phyloP scores from a whole-genome alignment of 306 rosid species.

The Malus sylvestris region DNA sequence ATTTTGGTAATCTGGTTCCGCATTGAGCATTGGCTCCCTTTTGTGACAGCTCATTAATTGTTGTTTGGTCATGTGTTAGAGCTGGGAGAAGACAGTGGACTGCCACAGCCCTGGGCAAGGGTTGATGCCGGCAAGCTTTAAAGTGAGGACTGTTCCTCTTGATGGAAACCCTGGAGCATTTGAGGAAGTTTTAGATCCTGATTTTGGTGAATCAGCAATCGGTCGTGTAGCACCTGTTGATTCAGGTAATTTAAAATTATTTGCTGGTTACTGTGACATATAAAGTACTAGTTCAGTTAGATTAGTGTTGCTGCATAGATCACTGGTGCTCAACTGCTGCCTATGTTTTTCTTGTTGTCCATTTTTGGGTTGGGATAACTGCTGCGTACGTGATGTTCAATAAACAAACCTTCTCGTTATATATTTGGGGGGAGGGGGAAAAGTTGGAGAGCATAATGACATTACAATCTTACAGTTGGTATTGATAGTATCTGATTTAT shows the following conservation, averaged over 20 bases:
- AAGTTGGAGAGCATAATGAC: neutral
- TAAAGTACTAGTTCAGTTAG: neutral
- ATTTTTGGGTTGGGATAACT: neutral
- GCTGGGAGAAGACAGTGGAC: conserved; percentile 92
- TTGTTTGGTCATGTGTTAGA: conserved; percentile 33
- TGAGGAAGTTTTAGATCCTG: conserved; percentile 88
- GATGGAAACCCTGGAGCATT: conserved; percentile 63
- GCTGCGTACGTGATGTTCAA: neutral
- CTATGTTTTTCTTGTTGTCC: neutral
- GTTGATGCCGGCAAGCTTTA: conserved; percentile 92
- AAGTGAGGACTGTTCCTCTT: conserved; percentile 59
- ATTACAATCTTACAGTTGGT: neutral
- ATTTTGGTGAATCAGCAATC: conserved; percentile 94
- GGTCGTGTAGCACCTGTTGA: conserved; percentile 96
- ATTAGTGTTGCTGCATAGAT: neutral
- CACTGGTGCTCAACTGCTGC: neutral
- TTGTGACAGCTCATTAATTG: neutral
- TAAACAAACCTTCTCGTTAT: neutral
- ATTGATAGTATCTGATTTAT: neutral
- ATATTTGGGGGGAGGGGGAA: neutral
- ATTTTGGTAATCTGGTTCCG: neutral
- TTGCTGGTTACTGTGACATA: neutral
- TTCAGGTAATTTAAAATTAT: conserved; percentile 42
- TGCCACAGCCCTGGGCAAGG: conserved; percentile 94
- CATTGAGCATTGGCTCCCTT: conserved; percentile 2